Conservation (phyloP, 768 basidiomycete species). For the Cystobasidium onofrii region DNA sequence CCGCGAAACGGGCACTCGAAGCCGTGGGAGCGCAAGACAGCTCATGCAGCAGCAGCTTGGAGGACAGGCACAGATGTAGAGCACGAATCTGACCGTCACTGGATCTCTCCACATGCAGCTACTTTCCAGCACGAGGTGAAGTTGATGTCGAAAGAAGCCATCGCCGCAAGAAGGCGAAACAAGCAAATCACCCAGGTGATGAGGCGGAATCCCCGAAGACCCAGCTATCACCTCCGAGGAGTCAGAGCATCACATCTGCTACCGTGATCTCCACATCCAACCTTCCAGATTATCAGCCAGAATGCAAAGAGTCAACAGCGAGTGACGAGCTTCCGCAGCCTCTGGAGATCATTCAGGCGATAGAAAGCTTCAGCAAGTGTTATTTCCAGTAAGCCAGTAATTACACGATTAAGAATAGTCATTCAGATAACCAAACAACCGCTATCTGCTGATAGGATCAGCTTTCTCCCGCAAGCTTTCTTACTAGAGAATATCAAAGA, state of each 20-base stretch:
- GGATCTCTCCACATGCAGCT: not conserved
- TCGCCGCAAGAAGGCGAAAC: not conserved
- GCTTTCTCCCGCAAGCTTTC: conserved; percentile 3
- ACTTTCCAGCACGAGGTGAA: not conserved
- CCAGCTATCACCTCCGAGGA: not conserved
- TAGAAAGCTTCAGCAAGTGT: not conserved
- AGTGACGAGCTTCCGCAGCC: not conserved
- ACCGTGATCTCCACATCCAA: not conserved
- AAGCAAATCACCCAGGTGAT: not conserved
- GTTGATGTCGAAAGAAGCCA: not conserved
- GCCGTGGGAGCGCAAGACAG: too few species aligned
- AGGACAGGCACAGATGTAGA: not conserved
- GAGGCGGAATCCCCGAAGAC: not conserved
- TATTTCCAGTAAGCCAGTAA: conserved; percentile 12
- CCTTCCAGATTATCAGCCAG: too few species aligned
- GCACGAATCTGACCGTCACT: not conserved
- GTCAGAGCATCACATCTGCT: not conserved
- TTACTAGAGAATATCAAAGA: conserved; percentile 10
- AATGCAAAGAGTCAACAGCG: too few species aligned
- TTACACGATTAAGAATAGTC: not conserved
- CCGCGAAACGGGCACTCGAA: not conserved
- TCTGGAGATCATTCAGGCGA: conserved; percentile 9
- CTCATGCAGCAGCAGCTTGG: not conserved
- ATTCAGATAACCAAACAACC: not conserved
- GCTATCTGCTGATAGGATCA: not conserved